These are phyloP conservation scores for Parsonsia alboflavescens DNA, from an alignment of 257 asterid genomes.

Conservation along the genomic window DNA sequence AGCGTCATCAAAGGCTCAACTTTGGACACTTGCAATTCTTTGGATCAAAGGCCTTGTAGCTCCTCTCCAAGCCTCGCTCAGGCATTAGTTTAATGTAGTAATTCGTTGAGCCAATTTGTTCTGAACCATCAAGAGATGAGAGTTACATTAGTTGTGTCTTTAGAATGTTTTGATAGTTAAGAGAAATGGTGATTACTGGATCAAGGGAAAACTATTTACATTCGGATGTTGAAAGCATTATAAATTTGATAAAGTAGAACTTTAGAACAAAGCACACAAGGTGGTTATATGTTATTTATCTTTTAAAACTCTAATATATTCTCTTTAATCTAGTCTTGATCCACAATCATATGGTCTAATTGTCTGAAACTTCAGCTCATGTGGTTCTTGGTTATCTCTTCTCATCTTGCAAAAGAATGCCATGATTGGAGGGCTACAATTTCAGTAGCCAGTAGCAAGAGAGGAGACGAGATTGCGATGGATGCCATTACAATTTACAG, in stretches of 20 bases:
- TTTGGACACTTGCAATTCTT: too few relatives aligned
- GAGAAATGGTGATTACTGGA: background rate
- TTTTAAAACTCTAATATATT: too few relatives aligned
- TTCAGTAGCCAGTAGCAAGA: slow-evolving; percentile 43
- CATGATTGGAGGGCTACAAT: slow-evolving; percentile 55
- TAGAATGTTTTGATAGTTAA: background rate
- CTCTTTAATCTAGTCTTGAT: background rate
- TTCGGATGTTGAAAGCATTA: background rate
- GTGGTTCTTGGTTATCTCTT: slow-evolving; percentile 5
- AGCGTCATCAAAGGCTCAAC: too few relatives aligned
- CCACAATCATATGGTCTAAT: too few relatives aligned
- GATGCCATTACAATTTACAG: slow-evolving; percentile 74
- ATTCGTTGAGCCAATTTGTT: background rate
- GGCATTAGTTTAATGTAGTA: background rate
- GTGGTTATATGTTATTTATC: background rate
- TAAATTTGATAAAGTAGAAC: background rate
- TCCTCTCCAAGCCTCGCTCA: too few relatives aligned
- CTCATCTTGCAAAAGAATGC: slow-evolving; percentile 60
- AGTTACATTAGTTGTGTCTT: background rate
- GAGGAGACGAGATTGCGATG: slow-evolving; percentile 56
- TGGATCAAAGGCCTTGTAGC: too few relatives aligned
- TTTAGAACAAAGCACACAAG: background rate
- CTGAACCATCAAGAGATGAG: background rate
- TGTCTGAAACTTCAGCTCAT: background rate
- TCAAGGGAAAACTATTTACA: background rate